These are phyloP conservation scores for Venturia effusa DNA, from an alignment of 2,329 filamentous ascomycete species.

Conservation along the genomic window DNA sequence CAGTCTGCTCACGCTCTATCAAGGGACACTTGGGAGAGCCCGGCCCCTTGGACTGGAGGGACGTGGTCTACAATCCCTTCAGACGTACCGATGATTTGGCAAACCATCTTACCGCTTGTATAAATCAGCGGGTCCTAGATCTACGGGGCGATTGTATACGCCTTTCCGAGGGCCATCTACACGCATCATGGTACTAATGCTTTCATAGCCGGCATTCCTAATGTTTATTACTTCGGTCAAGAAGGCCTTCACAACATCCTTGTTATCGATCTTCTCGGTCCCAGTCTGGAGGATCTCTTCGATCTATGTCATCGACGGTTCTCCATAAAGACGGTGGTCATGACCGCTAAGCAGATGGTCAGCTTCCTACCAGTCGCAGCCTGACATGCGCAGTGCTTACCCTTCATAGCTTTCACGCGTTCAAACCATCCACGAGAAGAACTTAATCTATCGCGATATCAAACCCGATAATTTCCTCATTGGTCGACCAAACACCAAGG, in stretches of 20 bases:
- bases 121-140: neutral
- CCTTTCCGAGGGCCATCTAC: slow-evolving; percentile 12
- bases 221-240: slow-evolving; percentile 99
- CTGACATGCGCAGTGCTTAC: neutral
- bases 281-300: slow-evolving; percentile 91
- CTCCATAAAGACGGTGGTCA: slow-evolving; percentile 93
- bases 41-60: neutral
- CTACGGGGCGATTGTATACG: neutral
- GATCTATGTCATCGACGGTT: slow-evolving; percentile 95
- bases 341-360: slow-evolving; percentile 99
- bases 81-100: neutral
- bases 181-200: slow-evolving; percentile 23
- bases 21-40: neutral
- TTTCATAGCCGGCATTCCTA: slow-evolving; percentile 78
- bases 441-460: slow-evolving; percentile 97
- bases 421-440: slow-evolving; percentile 94
- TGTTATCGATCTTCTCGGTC: slow-evolving; percentile 91
- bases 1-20: slow-evolving; percentile 2
- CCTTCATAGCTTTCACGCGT: slow-evolving; percentile 66
- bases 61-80: neutral
- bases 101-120: neutral
- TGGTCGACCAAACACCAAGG: slow-evolving; percentile 80
- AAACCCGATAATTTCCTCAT: slow-evolving; percentile 99
- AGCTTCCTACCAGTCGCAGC: slow-evolving; percentile 17
- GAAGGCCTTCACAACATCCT: slow-evolving; percentile 98